phyloP scores from a whole-genome alignment of 2,329 filamentous ascomycete species.

The Hypoxylon sp. region DNA sequence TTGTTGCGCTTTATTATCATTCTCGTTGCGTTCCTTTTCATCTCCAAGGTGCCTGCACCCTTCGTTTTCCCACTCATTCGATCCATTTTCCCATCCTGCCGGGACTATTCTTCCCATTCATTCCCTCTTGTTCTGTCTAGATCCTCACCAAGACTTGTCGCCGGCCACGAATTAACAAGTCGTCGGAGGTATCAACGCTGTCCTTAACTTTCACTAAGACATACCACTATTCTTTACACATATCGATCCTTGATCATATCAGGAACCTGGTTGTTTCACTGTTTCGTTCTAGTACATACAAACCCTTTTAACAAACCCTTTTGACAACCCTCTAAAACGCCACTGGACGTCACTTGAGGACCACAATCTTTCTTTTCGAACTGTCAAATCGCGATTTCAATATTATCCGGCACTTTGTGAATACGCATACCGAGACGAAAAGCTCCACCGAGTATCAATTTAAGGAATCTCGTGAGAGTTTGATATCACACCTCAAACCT shows the following conservation, averaged over 20 bases:
- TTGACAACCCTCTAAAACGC: slow-evolving; percentile 26
- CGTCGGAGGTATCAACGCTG: slow-evolving; percentile 43
- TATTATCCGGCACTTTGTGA: slow-evolving; percentile 19
- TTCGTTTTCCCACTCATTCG: slow-evolving; percentile 43
- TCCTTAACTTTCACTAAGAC: slow-evolving; percentile 48
- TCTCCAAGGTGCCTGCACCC: slow-evolving; percentile 41
- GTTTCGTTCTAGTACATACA: slow-evolving; percentile 50
- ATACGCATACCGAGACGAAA: slow-evolving; percentile 23
- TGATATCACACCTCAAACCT: slow-evolving; percentile 41
- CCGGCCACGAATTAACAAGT: slow-evolving; percentile 50
- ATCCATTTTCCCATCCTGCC: slow-evolving; percentile 40
- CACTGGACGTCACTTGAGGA: slow-evolving; percentile 24
- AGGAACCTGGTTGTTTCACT: slow-evolving; percentile 57
- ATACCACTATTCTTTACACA: slow-evolving; percentile 36
- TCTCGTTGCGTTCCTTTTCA: slow-evolving; percentile 44
- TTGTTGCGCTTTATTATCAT: slow-evolving; percentile 43
- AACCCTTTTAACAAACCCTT: slow-evolving; percentile 19
- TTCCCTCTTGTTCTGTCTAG: slow-evolving; percentile 44
- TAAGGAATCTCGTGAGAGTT: slow-evolving; percentile 39
- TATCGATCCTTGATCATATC: slow-evolving; percentile 47
- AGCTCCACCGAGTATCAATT: slow-evolving; percentile 33
- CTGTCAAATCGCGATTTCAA: slow-evolving; percentile 12
- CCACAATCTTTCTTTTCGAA: slow-evolving; percentile 26
- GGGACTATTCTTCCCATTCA: slow-evolving; percentile 50
- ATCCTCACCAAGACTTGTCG: slow-evolving; percentile 46